Evolutionary conservation across 345 rosid species (phyloP), one percentile per base, ranked within the genome.

Genomic region (Streptanthus diversifolius): DNA sequence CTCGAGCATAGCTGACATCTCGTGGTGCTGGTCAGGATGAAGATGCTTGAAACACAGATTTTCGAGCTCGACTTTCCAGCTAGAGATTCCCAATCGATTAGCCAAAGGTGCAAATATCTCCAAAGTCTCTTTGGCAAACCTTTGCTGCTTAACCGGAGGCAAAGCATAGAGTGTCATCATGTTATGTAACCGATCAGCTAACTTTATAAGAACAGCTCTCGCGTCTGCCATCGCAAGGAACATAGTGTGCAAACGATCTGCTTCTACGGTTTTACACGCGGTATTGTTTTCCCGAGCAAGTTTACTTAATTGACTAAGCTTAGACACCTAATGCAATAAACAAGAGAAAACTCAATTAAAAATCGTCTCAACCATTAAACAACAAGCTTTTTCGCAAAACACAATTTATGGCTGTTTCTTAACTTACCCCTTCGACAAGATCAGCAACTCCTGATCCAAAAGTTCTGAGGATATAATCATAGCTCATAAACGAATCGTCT

Each of bases 201-300:
- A 71, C 67, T 95, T 95, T 36, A 91, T 91, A 63, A 91, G 91
- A 55, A 95, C 96, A 47, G 99, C 97, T 80, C 97, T 86, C 18
- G 96, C 96, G 70, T 95, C 99, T 32, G 91, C 88, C 96, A 95
- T 91, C 25, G 92, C 97, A 15, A 95, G 95, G 75, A 91, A 89
- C 96, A 95, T 87, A 36, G 97, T 91, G 70, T 91, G 99, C 68
- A 95, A 70, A 47, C 96, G 91, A 84, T 91, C 97, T 48, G 97
- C 97, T 82, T 95, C 99, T 9, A 80, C 91, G 15, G 89, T 88
- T 82, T 82, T 90, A 81, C 82, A 72, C 0, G 99, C 97, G 0
- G 97, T 91, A 39, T 95, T 87, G 82, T 85, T 91, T 54, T 95
- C 99, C 22, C 97, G 95, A 21, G 99, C 99, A 72, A 95, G 95